phyloP scores from a whole-genome alignment of 306 rosid species.

The Cucurbita ficifolia region DNA sequence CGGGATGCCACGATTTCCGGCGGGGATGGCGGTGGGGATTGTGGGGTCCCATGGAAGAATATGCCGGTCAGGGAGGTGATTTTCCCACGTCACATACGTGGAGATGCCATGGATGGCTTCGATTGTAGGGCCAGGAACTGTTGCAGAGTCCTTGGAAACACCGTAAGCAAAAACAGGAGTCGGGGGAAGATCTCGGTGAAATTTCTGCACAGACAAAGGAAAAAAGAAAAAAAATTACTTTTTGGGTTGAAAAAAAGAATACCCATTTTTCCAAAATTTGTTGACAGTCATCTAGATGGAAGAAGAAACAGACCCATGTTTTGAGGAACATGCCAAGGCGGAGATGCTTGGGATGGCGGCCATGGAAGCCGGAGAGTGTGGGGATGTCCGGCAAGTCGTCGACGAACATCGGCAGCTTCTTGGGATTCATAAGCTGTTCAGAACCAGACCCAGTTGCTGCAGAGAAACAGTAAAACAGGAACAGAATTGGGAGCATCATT shows the following conservation, averaged over 20 bases:
- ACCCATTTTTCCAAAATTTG: too few species aligned
- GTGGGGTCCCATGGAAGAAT: constrained; percentile 80
- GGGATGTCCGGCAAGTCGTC: constrained; percentile 61
- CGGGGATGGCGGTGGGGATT: constrained; percentile 39
- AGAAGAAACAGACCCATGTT: constrained; percentile 37
- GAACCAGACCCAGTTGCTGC: neutral
- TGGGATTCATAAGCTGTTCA: constrained; percentile 7
- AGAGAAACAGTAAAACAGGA: neutral
- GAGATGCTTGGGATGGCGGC: constrained; percentile 20
- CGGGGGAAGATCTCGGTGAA: constrained; percentile 58
- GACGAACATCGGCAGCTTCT: constrained; percentile 46
- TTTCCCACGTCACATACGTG: constrained; percentile 53
- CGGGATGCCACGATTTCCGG: constrained; percentile 34
- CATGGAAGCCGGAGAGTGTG: constrained; percentile 23
- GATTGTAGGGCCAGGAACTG: constrained; percentile 76
- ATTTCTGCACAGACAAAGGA: constrained; percentile 32
- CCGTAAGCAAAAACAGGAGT: constrained; percentile 63
- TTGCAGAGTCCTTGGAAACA: constrained; percentile 18
- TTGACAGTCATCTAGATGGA: neutral
- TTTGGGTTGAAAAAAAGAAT: too few species aligned
- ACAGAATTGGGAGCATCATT: neutral
- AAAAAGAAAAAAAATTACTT: too few species aligned
- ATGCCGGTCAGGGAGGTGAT: constrained; percentile 54
- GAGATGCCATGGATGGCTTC: constrained; percentile 36
- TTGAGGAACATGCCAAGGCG: constrained; percentile 63